Evolutionary conservation across 768 basidiomycete genomes (phyloP), one percentile per base, ranked within the genome.

Genomic region (Rhodotorula diobovata): DNA sequence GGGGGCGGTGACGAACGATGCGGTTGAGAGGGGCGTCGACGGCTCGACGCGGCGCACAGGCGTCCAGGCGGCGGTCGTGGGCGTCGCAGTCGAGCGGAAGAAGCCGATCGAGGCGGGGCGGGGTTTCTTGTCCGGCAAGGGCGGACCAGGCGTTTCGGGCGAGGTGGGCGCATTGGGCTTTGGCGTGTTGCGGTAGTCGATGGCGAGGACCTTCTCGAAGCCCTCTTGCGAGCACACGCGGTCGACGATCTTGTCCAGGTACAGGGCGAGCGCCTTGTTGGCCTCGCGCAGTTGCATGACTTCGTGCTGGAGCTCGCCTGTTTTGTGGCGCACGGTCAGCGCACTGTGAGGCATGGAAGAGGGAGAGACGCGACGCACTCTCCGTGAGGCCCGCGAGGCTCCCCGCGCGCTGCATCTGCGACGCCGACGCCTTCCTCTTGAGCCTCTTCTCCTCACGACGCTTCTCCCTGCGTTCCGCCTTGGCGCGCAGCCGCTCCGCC

Each of bases 161-260:
- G 67, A 57, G 18, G 71, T 51, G 16, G 55, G 2, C 11, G 61
- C 53, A 10, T 53, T 62, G 34, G 61, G n/a, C 57, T 68, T 76
- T 30, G 71, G 63, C 11, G 70, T 67, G 32, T 59, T 45, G 21
- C 75, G 71, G 41, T 71, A 76, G 65, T 97, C 94, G 56, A 86
- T 88, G n/a, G 94, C 90, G 46, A 97, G 86, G 65, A 98, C 90
- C 77, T 95, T 92, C 80, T 98, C 95, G 81, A 95, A 97, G 34
- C 93, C 93, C 81, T 96, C 94, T 80, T 94, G 90, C 2, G 90
- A 86, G 76, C 97, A 95, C 79, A 98, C 96, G 56, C 94, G 87
- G 82, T 98, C 95, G 77, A 98, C 90, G 75, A 98, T 98, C 84
- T 97, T 98, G 57, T 91, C 93, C 9, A 94, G 93, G 78, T 98